Evolutionary conservation across 108 stramenopile genomes (phyloP), one percentile per base, ranked within the genome.

Genomic region (Epithemia pelagica): DNA sequence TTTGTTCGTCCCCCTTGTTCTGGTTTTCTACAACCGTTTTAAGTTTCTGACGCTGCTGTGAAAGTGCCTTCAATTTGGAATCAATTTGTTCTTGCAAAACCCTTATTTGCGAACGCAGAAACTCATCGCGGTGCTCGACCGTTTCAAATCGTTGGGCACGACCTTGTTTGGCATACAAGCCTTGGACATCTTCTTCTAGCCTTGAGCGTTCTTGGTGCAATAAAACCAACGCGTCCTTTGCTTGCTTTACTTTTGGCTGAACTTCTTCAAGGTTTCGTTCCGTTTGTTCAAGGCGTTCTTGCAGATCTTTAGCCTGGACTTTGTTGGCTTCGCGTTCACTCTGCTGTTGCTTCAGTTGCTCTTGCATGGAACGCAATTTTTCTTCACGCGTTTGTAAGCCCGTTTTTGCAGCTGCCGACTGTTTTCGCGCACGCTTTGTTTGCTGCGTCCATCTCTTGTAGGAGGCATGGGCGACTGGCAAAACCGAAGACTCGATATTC

Each of bases 111-210:
- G 70, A 58, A 55, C 73, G 72, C 25, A 98, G 64, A 53, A 82
- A 82, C 2, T 61, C 67, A 73, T 99, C 96, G 1, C 98, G 81
- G 28, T 95, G 89, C 28, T 74, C 81, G 57, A 90, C 87, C 59
- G 89, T 82, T 3, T 63, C 29, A 73, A 95, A 99, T 67, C 96
- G 89, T 29, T 78, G 78, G 0, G 91, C 91, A 23, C 98, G 85
- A 25, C 96, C 94, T 69, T 96, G 95, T 68, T 93, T 94, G 64
- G 92, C 94, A 59, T 95, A 93, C 27, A 97, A 80, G 15, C 75
- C 87, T 62, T 96, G 90, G 72, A 80, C 76, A 54, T 87, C 74
- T 21, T 78, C 78, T 26, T 66, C 26, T 15, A 76, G 82, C 56
- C 90, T 78, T 27, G 86, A 79, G 26, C 84, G 65, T 67, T 91